A percentile compares a stretch with the other conserved stretches of the same genome.
These are phyloP conservation scores for Crassisporium funariophilum DNA, from an alignment of 768 basidiomycete species.

Conservation along the genomic window DNA sequence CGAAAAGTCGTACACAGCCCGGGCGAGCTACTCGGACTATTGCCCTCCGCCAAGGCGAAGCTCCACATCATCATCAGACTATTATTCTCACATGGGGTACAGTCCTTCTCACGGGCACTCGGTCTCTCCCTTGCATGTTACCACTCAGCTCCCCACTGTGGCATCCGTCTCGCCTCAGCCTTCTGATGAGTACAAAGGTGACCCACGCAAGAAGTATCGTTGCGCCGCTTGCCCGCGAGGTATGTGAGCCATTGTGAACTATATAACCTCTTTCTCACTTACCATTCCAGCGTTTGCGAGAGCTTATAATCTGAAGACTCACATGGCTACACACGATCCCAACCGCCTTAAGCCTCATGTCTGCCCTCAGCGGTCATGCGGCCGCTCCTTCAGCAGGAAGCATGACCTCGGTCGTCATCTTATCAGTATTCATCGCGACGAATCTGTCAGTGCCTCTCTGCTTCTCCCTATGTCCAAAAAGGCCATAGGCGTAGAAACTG, in stretches of 20 bases:
- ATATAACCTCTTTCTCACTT: slow-evolving; percentile 11
- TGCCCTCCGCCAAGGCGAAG: slow-evolving; percentile 49
- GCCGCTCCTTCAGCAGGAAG: slow-evolving; percentile 90
- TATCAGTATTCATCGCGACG: slow-evolving; percentile 81
- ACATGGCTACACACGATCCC: slow-evolving; percentile 94
- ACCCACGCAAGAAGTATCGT: slow-evolving; percentile 78
- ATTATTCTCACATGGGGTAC: slow-evolving; percentile 53
- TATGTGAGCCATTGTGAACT: slow-evolving; percentile 30
- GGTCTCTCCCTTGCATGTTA: slow-evolving; percentile 60
- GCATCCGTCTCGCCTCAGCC: slow-evolving; percentile 46
- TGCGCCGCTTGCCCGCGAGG: slow-evolving; percentile 76
- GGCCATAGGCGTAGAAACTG: slow-evolving; percentile 70
- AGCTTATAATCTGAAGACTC: slow-evolving; percentile 94
- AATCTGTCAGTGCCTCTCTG: slow-evolving; percentile 47
- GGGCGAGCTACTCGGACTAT: slow-evolving; percentile 72
- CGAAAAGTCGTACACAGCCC: slow-evolving; percentile 39
- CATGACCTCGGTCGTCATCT: slow-evolving; percentile 92
- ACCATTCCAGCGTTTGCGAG: slow-evolving; percentile 75
- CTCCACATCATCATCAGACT: slow-evolving; percentile 45
- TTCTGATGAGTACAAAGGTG: slow-evolving; percentile 54
- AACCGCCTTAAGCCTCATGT: slow-evolving; percentile 86
- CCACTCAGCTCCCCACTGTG: slow-evolving; percentile 48
- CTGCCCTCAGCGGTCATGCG: slow-evolving; percentile 84
- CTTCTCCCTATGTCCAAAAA: slow-evolving; percentile 42
- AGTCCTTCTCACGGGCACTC: slow-evolving; percentile 44